These are phyloP conservation scores for Sonneratia caseolaris DNA, from an alignment of 345 rosid species.

Conservation along the genomic window DNA sequence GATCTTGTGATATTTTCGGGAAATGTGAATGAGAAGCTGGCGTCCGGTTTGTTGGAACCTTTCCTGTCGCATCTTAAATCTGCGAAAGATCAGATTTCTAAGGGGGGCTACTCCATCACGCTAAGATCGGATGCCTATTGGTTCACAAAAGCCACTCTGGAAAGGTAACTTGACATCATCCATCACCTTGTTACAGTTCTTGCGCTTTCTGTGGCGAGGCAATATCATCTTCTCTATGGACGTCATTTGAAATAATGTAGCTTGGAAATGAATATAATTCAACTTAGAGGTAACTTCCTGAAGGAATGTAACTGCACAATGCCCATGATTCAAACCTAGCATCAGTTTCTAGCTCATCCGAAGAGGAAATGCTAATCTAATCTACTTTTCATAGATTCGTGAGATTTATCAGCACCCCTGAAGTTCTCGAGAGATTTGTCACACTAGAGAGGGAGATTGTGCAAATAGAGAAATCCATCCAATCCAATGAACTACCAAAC, in stretches of 20 bases:
- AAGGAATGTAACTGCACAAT: neutral
- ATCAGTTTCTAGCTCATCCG: neutral
- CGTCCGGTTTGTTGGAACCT: constrained; percentile 76
- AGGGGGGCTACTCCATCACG: constrained; percentile 83
- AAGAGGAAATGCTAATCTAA: neutral
- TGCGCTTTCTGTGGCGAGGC: neutral
- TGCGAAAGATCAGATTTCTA: constrained; percentile 80
- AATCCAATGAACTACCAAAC: constrained; percentile 35
- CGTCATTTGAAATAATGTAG: neutral
- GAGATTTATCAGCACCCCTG: constrained; percentile 85
- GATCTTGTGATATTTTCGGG: constrained; percentile 78
- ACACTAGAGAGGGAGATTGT: constrained; percentile 71
- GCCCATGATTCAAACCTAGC: neutral
- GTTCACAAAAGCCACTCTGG: constrained; percentile 90
- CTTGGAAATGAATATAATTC: neutral
- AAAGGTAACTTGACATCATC: constrained; percentile 35
- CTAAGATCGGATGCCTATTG: constrained; percentile 54
- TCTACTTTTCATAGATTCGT: constrained; percentile 45
- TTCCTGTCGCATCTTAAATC: constrained; percentile 69
- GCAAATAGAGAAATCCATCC: constrained; percentile 74
- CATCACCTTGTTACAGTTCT: neutral
- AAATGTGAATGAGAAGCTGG: constrained; percentile 69
- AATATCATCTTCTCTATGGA: neutral
- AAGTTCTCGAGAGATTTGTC: constrained; percentile 92
- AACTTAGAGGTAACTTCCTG: neutral